Percentiles rank a stretch among this genome's conserved stretches.
Evolutionary conservation across 345 rosid genomes (phyloP).

Genomic region (Excoecaria cochinchinensis): DNA sequence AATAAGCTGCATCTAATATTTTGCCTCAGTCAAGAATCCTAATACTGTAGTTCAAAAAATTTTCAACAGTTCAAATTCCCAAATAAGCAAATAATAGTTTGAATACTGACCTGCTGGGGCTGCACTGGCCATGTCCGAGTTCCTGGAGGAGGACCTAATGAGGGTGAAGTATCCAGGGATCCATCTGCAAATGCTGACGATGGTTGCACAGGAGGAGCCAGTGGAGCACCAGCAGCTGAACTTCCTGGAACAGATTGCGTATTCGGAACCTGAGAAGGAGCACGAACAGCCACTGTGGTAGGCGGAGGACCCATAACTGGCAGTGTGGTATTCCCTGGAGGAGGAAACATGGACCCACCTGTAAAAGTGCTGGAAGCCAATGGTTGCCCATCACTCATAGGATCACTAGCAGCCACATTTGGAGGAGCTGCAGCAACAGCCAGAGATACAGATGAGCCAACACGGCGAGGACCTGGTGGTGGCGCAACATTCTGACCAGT

Average conservation of each 20-base stretch:
- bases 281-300: slow-evolving; percentile 32
- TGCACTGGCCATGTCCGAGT: slow-evolving; percentile 39
- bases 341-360: slow-evolving; percentile 39
- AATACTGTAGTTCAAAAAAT: background rate
- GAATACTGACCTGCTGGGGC: slow-evolving; percentile 35
- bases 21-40: background rate
- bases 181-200: slow-evolving; percentile 34
- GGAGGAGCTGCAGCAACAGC: slow-evolving; percentile 19
- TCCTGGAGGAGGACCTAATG: slow-evolving; percentile 54
- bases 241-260: slow-evolving; percentile 37
- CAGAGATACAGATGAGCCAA: slow-evolving; percentile 41
- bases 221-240: slow-evolving; percentile 18
- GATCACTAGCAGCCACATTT: slow-evolving; percentile 2
- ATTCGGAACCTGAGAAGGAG: slow-evolving; percentile 50
- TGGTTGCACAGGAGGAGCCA: background rate
- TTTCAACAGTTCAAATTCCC: background rate
- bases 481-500: slow-evolving; percentile 20
- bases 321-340: slow-evolving; percentile 40
- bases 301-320: slow-evolving; percentile 52
- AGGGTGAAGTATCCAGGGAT: slow-evolving; percentile 40
- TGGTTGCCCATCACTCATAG: slow-evolving; percentile 53
- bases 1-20: background rate
- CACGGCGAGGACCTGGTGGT: slow-evolving; percentile 40
- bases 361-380: slow-evolving; percentile 18
- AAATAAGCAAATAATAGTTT: background rate